phyloP scores from a whole-genome alignment of 768 basidiomycete species.

The Tephrocybe sp. region DNA sequence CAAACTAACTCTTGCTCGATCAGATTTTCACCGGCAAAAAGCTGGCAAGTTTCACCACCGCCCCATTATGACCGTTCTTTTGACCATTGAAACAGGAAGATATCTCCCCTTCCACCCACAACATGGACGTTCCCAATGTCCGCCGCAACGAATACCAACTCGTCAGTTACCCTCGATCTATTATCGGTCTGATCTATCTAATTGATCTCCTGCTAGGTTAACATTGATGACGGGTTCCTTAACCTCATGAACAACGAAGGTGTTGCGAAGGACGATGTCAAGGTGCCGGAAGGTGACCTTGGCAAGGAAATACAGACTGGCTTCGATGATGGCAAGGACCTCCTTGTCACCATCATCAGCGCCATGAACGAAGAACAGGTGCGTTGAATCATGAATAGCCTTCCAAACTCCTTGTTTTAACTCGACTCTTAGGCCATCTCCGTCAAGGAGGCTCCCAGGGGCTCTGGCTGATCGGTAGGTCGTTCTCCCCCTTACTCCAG shows the following conservation, averaged over 20 bases:
- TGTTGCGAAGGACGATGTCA: slow-evolving; percentile 88
- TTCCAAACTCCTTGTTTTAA: background rate
- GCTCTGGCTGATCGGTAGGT: slow-evolving; percentile 27
- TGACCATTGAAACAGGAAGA: slow-evolving; percentile 63
- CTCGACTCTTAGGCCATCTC: slow-evolving; percentile 61
- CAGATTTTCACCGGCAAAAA: slow-evolving; percentile 99
- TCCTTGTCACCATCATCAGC: slow-evolving; percentile 80
- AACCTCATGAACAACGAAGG: slow-evolving; percentile 91
- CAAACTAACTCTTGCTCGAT: slow-evolving; percentile 11
- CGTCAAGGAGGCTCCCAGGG: slow-evolving; percentile 86
- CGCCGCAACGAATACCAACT: slow-evolving; percentile 87
- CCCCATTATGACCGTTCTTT: background rate
- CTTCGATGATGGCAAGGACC: slow-evolving; percentile 87
- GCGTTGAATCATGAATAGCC: slow-evolving; percentile 2
- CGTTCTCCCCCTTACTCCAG: background rate
- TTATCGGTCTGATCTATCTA: slow-evolving; percentile 11
- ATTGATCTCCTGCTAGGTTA: slow-evolving; percentile 45
- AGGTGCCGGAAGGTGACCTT: slow-evolving; percentile 82
- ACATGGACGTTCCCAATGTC: slow-evolving; percentile 99
- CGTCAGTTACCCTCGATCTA: slow-evolving; percentile 40
- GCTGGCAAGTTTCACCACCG: slow-evolving; percentile 57
- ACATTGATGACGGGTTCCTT: slow-evolving; percentile 93
- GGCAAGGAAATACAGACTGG: slow-evolving; percentile 66
- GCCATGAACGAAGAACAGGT: slow-evolving; percentile 95
- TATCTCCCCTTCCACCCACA: slow-evolving; percentile 96